These are phyloP conservation scores for Stemphylium lycopersici DNA, from an alignment of 2,329 filamentous ascomycete genomes.

Conservation along the genomic window DNA sequence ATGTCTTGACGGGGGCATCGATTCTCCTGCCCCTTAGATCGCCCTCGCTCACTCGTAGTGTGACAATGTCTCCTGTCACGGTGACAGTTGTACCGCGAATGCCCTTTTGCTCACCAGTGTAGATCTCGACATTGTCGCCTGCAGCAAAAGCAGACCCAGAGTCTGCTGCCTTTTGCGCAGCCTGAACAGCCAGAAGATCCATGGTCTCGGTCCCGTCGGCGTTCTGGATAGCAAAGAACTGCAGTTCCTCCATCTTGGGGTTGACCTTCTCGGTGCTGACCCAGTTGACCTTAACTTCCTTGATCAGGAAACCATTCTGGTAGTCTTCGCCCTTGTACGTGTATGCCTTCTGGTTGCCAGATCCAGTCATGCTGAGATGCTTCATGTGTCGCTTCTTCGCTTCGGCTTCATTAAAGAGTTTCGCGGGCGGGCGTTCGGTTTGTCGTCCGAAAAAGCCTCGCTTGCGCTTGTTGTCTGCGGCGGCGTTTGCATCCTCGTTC, in stretches of 20 bases:
- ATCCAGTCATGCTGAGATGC: conserved; percentile 60
- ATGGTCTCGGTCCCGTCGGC: conserved; percentile 94
- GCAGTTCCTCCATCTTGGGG: conserved; percentile 91
- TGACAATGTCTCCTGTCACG: conserved; percentile 90
- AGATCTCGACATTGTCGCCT: conserved; percentile 96
- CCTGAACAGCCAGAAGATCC: conserved; percentile 87
- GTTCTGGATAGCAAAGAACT: conserved; percentile 84
- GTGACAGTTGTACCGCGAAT: conserved; percentile 84
- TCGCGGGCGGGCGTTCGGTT: conserved; percentile 78
- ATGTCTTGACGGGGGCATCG: conserved; percentile 87
- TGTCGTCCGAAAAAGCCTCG: conserved; percentile 59
- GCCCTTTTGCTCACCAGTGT: conserved; percentile 91
- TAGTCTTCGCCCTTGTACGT: conserved; percentile 89
- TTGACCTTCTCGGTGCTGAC: conserved; percentile 89
- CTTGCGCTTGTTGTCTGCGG: conserved; percentile 73
- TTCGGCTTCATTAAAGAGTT: conserved; percentile 90
- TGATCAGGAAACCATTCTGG: conserved; percentile 89
- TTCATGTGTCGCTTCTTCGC: conserved; percentile 84
- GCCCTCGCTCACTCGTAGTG: conserved; percentile 82
- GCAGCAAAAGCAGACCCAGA: conserved; percentile 84
- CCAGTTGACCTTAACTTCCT: conserved; percentile 88
- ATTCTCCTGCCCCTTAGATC: conserved; percentile 82
- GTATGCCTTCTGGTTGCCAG: conserved; percentile 71
- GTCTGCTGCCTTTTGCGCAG: conserved; percentile 84
- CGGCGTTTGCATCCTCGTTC: conserved; percentile 74